Conservation (phyloP, 1,139 yeast species). For the Pichia sp. region DNA sequence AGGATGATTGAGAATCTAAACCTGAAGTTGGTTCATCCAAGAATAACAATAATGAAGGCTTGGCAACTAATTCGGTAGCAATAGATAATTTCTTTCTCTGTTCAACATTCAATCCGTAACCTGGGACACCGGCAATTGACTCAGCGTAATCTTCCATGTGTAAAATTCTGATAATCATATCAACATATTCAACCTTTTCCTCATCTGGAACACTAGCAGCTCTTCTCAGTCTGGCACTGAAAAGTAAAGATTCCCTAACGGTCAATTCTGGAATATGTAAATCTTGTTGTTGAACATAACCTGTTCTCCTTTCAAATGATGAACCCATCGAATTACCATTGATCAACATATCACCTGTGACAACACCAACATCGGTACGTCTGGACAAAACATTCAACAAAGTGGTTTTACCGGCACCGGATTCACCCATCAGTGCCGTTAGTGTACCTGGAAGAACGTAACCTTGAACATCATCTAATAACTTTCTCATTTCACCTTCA, state of each 20-base stretch:
- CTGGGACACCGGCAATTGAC: slow-evolving; percentile 44
- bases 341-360: slow-evolving; percentile 46
- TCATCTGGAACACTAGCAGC: slow-evolving; percentile 34
- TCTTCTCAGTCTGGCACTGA: slow-evolving; percentile 46
- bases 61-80: slow-evolving; percentile 46
- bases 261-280: slow-evolving; percentile 41
- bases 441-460: slow-evolving; percentile 48
- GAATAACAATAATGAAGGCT: slow-evolving; percentile 38
- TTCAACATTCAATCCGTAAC: slow-evolving; percentile 50
- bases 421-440: slow-evolving; percentile 60
- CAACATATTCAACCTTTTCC: slow-evolving; percentile 41
- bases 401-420: slow-evolving; percentile 67
- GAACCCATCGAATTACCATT: slow-evolving; percentile 35
- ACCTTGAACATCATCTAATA: slow-evolving; percentile 46
- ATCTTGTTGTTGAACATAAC: slow-evolving; percentile 53
- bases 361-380: slow-evolving; percentile 39
- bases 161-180: slow-evolving; percentile 37
- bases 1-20: slow-evolving; percentile 43
- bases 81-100: slow-evolving; percentile 31
- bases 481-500: slow-evolving; percentile 30
- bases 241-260: slow-evolving; percentile 41
- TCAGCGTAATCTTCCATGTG: slow-evolving; percentile 46
- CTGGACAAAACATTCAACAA: slow-evolving; percentile 48
- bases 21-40: slow-evolving; percentile 48
- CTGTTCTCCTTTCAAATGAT: slow-evolving; percentile 43